Evolutionary conservation across 2,329 filamentous ascomycete genomes (phyloP).

Genomic region (Macrophomina pseudophaseolina): DNA sequence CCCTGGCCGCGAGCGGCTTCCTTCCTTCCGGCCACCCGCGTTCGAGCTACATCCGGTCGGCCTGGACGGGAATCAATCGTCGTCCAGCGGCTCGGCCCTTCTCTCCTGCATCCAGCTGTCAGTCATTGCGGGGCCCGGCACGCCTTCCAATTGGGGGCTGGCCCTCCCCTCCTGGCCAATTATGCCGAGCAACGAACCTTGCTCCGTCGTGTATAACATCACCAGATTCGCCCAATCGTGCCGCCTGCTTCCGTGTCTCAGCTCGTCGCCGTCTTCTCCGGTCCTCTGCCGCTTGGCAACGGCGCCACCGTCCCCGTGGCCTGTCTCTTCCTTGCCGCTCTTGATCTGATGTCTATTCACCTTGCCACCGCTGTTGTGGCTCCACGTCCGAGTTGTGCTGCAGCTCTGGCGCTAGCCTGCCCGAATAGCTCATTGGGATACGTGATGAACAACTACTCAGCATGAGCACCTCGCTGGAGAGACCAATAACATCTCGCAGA

Average conservation of each 20-base stretch:
- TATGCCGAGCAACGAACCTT: neutral
- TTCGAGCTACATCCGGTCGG: constrained; percentile 5
- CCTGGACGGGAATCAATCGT: constrained; percentile 7
- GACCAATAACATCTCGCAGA: too few species aligned
- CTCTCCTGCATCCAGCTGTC: constrained; percentile 5
- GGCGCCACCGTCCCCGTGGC: neutral
- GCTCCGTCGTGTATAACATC: neutral
- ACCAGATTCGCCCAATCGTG: neutral
- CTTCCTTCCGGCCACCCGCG: neutral
- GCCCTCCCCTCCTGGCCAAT: neutral
- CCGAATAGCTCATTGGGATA: too few species aligned
- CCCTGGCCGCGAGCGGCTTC: neutral
- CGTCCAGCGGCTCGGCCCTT: constrained; percentile 18
- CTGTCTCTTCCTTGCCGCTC: neutral
- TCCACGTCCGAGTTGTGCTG: too few species aligned
- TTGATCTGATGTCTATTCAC: neutral
- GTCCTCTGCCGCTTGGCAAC: neutral
- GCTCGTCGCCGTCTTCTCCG: neutral
- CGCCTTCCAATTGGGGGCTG: constrained; percentile 12
- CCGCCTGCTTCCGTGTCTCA: constrained; percentile 3
- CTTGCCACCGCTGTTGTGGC: neutral
- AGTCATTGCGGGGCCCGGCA: constrained; percentile 13
- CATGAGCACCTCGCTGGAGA: too few species aligned
- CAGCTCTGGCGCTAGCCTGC: too few species aligned
- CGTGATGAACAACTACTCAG: too few species aligned